A percentile compares a stretch with the other conserved stretches of the same genome.
Evolutionary conservation across 2,329 filamentous ascomycete genomes (phyloP).

Genomic region (Intubia oerlemansii): DNA sequence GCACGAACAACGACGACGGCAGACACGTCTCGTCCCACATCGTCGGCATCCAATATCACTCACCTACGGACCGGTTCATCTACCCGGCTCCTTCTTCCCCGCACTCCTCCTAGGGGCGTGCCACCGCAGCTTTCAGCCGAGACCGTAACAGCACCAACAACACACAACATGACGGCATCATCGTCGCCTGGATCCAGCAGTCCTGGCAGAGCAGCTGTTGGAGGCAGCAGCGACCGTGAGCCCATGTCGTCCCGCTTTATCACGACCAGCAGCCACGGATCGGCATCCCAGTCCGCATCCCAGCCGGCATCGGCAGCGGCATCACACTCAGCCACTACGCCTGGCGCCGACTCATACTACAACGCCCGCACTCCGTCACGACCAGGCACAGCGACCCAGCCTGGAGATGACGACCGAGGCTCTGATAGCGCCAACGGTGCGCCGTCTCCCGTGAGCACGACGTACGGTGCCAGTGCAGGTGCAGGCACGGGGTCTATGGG

Average conservation of each 20-base stretch:
- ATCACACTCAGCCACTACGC: too few relatives aligned
- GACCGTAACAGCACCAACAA: constrained; percentile 10
- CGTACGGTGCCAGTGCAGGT: neutral
- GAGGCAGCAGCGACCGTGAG: constrained; percentile 20
- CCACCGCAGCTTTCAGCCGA: constrained; percentile 45
- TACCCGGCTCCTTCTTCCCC: constrained; percentile 24
- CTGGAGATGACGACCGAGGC: constrained; percentile 1
- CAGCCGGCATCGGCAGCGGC: too few relatives aligned
- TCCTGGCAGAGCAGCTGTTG: too few relatives aligned
- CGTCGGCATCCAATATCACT: neutral
- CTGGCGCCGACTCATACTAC: constrained; percentile 31
- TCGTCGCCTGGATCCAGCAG: constrained; percentile 14
- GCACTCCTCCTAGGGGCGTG: constrained; percentile 37
- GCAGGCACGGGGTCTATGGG: neutral
- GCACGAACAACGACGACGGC: too few relatives aligned
- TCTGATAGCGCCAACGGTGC: neutral
- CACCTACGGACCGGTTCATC: constrained; percentile 1
- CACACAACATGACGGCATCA: constrained; percentile 9
- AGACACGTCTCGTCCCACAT: neutral
- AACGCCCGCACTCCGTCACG: constrained; percentile 13
- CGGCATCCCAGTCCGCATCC: constrained; percentile 26
- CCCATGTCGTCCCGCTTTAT: constrained; percentile 40
- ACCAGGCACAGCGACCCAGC: constrained; percentile 4
- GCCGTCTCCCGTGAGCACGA: neutral
- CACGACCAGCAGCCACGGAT: constrained; percentile 16